Conservation (phyloP, 495 filamentous ascomycete species). For the Durotheca rogersii region DNA sequence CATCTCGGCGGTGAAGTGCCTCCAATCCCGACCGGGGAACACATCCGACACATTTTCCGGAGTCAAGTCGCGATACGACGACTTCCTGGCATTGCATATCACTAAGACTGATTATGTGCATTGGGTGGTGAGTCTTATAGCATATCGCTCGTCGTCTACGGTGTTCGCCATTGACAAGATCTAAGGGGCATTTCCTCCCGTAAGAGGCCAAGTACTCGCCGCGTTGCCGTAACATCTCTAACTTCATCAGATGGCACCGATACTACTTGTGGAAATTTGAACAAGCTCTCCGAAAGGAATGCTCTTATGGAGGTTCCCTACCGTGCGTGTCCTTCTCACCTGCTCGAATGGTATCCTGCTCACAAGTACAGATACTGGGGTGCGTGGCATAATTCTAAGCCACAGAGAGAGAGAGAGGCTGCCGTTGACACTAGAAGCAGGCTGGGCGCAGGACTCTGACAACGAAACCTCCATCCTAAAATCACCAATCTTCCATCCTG, state of each 20-base stretch:
- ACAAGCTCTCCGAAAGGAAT: conserved; percentile 38
- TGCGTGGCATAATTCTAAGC: conserved; percentile 8
- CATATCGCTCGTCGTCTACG: background rate
- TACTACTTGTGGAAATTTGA: conserved; percentile 46
- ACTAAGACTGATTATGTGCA: conserved; percentile 44
- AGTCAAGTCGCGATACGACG: conserved; percentile 46
- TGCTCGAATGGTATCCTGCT: conserved; percentile 4
- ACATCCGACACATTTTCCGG: conserved; percentile 39
- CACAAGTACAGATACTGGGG: conserved; percentile 44
- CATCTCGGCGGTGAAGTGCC: conserved; percentile 47
- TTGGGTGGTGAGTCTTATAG: conserved; percentile 33
- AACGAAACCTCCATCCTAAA: conserved; percentile 34
- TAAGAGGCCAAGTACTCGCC: background rate
- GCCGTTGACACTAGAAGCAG: conserved; percentile 8
- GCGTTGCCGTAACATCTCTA: conserved; percentile 15
- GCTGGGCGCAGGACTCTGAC: conserved; percentile 35
- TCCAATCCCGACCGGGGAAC: conserved; percentile 35
- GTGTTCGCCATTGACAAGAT: background rate
- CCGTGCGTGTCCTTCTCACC: conserved; percentile 34
- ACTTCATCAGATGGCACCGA: conserved; percentile 42
- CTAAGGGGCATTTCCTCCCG: conserved; percentile 35
- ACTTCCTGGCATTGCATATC: conserved; percentile 46
- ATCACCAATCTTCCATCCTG: conserved; percentile 32
- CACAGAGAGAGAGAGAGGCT: background rate
- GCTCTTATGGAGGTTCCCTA: conserved; percentile 39